Percentiles rank a stretch among this genome's conserved stretches.
Evolutionary conservation across 2,329 filamentous ascomycete genomes (phyloP).

Genomic region (Arthrobotrys conoides): DNA sequence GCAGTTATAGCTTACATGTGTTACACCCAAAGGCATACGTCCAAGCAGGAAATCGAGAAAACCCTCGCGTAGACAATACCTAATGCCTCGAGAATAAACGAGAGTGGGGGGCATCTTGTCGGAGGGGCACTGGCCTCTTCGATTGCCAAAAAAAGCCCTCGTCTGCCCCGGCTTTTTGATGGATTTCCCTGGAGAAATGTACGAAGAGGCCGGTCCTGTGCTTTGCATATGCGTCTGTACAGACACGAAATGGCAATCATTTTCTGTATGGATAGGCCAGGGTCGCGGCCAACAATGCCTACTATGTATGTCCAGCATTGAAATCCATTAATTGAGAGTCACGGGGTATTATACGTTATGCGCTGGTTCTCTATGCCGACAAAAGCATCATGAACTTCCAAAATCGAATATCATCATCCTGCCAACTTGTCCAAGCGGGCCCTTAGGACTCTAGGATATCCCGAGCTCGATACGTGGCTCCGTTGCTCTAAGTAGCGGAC

Average conservation of each 20-base stretch:
- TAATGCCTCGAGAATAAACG: constrained; percentile 53
- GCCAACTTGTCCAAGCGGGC: constrained; percentile 25
- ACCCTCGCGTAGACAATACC: constrained; percentile 54
- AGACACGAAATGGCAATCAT: constrained; percentile 22
- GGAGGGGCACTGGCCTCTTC: constrained; percentile 54
- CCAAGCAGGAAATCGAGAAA: constrained; percentile 31
- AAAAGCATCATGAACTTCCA: constrained; percentile 43
- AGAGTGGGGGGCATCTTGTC: constrained; percentile 52
- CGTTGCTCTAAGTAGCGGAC: not conserved
- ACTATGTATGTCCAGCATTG: too few species aligned
- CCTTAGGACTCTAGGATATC: constrained; percentile 23
- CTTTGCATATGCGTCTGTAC: constrained; percentile 57
- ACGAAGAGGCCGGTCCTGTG: constrained; percentile 39
- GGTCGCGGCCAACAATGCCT: constrained; percentile 47
- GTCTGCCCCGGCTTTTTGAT: constrained; percentile 49
- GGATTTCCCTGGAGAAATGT: constrained; percentile 41
- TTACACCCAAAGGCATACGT: constrained; percentile 39
- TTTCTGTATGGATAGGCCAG: constrained; percentile 19
- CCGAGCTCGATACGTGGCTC: constrained; percentile 57
- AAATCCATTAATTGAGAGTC: constrained; percentile 38
- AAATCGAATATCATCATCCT: constrained; percentile 31
- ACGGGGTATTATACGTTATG: constrained; percentile 42
- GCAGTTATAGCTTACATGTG: constrained; percentile 38
- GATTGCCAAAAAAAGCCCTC: constrained; percentile 56
- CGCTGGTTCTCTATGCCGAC: constrained; percentile 56